phyloP scores from a whole-genome alignment of 2,329 filamentous ascomycete species.

The Septoria petroselini region DNA sequence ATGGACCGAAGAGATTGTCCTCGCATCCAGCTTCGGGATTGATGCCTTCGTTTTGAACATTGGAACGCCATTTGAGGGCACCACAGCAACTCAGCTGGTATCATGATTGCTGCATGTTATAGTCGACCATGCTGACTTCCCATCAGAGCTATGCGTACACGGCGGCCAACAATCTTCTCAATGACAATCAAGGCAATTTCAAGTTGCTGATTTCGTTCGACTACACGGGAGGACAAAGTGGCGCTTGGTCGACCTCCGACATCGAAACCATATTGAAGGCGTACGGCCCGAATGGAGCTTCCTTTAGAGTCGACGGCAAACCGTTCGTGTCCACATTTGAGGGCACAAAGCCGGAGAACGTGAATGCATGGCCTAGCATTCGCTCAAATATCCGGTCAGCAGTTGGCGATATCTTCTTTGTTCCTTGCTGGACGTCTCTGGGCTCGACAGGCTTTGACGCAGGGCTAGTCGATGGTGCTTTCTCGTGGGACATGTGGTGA shows the following conservation, averaged over 20 bases:
- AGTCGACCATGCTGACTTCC: not conserved
- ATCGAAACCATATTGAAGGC: slow-evolving; percentile 46
- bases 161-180: slow-evolving; percentile 16
- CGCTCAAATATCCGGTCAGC: slow-evolving; percentile 45
- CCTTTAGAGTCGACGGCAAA: slow-evolving; percentile 51
- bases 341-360: slow-evolving; percentile 10
- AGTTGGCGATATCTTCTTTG: slow-evolving; percentile 42
- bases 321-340: slow-evolving; percentile 57
- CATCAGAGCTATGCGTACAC: slow-evolving; percentile 44
- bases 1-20: slow-evolving; percentile 17
- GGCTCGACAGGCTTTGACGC: slow-evolving; percentile 30
- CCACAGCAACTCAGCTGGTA: slow-evolving; percentile 35
- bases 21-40: slow-evolving; percentile 33
- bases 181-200: slow-evolving; percentile 38
- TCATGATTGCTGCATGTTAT: not conserved
- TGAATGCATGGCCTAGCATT: slow-evolving; percentile 12
- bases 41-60: slow-evolving; percentile 54
- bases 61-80: slow-evolving; percentile 32
- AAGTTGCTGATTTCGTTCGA: slow-evolving; percentile 57
- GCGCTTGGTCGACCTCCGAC: slow-evolving; percentile 36
- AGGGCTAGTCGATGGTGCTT: slow-evolving; percentile 43
- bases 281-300: slow-evolving; percentile 46
- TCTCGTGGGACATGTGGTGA: not conserved
- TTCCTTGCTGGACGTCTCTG: slow-evolving; percentile 49
- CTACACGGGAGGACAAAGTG: slow-evolving; percentile 48